Base-by-base conservation (phyloP, 495 filamentous ascomycete genomes). In the Margaritispora aquatica region DNA sequence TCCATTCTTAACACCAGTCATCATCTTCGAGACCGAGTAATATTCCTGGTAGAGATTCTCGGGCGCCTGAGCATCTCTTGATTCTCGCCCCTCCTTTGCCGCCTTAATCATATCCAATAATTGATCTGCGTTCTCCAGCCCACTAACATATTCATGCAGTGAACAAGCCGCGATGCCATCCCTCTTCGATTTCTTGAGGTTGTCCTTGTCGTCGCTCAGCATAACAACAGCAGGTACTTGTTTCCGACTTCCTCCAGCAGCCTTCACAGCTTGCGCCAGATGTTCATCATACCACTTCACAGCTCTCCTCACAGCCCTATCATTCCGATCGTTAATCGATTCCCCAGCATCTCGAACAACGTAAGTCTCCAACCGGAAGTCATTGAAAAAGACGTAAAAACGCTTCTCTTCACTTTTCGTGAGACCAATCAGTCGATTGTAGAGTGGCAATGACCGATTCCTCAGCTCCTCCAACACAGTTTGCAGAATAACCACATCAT, bases 341-440 rank as follows among this genome's bases (percentile, higher is more conserved):
- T 98, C 94, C 22, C 88, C 87, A 22, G 74, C 76, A 24, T 84
- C 78, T 64, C 94, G 80, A 19, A 80, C 72, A 52, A 96, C 81
- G 68, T 96, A 86, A 8, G 94, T 98, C 73, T 98, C 94, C 44
- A 88, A 77, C 41, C 94, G 84, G 68, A 98, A 98, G 58, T 98
- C 94, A 71, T 98, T 98, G 80, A 97, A 97, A 73, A 98, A 98
- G 48, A 98, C 88, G 70, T 96, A 97, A 68, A 96, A 97, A 15
- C 92, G 84, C 74, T 97, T 97, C 34, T 96, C 92, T 66, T 95
- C 89, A 65, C 91, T 96, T 70, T 89, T 95, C 26, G 92, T 95
- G 65, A 98, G 75, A 20, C 85, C 81, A 53, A 97, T 83, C 19
- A 97, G 78, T 38, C 94, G 91, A 68, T 96, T 96, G 76, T 97